Evolutionary conservation across 495 filamentous ascomycete species (phyloP), one percentile per base, ranked within the genome.

Genomic region (Penicillium diatomitis): DNA sequence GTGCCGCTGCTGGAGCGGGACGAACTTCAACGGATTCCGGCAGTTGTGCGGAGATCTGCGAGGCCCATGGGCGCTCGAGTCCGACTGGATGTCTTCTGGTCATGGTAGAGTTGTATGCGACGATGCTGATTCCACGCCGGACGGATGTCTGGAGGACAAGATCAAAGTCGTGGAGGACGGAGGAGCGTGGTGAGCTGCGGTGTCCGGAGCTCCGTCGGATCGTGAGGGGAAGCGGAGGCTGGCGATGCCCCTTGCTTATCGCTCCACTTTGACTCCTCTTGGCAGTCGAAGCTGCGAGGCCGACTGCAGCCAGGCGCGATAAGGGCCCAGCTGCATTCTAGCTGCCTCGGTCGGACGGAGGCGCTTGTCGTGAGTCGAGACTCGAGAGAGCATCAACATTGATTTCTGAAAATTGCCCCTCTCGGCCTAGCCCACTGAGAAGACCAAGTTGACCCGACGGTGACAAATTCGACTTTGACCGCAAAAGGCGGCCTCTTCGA

Each of bases 181-280:
- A 34, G 38, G 41, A 32, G 49, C 49, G 40, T 41, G 30, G 20
- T 20, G 20, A 20, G 20, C 20, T 20, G 20, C 20, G 20, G 20
- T 20, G 20, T 20, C 1, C 20, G 20, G 20, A 20, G 20, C 20
- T 20, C 20, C 20, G 20, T 20, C 20, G 20, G 20, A 20, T 56
- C 56, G 54, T 60, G 57, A 57, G 57, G 57, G 57, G 57, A 54
- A 57, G 51, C 43, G 48, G 48, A 38, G 52, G 53, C 47, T 49
- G 49, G 56, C 33, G 41, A 20, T 20, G 47, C 48, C 54, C 55
- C 41, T 54, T 49, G 52, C 53, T 59, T 59, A 59, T 59, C 56
- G 43, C 31, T 36, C 34, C 34, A 20, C 20, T 20, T 20, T 20
- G 20, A 20, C 20, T 20, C 20, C n/a, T n/a, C n/a, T n/a, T n/a